Conservation (phyloP, 345 rosid species). For the Bretschneidera sinensis region DNA sequence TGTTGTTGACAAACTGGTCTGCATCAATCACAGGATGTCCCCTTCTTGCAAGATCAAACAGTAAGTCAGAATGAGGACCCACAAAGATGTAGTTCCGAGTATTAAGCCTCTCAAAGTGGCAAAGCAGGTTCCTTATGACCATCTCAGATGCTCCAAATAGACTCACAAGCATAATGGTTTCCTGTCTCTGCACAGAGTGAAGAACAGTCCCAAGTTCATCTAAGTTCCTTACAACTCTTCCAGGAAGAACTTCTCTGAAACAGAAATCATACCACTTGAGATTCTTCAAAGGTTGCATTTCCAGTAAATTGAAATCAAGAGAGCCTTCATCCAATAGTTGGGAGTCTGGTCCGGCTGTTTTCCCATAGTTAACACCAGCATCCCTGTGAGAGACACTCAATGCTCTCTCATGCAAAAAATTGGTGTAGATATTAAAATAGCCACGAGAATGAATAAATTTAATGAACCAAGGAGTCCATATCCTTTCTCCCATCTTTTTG, state of each 20-base stretch:
- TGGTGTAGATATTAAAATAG: slow-evolving; percentile 83
- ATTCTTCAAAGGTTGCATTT: slow-evolving; percentile 50
- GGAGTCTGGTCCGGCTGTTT: slow-evolving; percentile 88
- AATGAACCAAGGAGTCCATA: slow-evolving; percentile 99
- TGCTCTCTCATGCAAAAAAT: slow-evolving; percentile 60
- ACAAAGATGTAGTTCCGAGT: slow-evolving; percentile 52
- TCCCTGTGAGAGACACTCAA: slow-evolving; percentile 92
- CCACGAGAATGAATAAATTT: slow-evolving; percentile 73
- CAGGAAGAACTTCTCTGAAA: slow-evolving; percentile 75
- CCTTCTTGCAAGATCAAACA: slow-evolving; percentile 78
- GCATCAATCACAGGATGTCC: slow-evolving; percentile 79
- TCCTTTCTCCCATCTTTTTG: slow-evolving; percentile 80
- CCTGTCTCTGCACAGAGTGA: slow-evolving; percentile 53
- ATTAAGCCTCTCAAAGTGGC: slow-evolving; percentile 76
- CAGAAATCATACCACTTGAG: slow-evolving; percentile 96
- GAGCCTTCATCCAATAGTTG: slow-evolving; percentile 48
- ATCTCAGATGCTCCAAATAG: slow-evolving; percentile 45
- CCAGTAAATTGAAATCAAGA: slow-evolving; percentile 33
- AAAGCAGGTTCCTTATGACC: slow-evolving; percentile 61
- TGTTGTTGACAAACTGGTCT: slow-evolving; percentile 36
- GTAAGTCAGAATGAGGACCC: slow-evolving; percentile 52
- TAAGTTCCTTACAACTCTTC: slow-evolving; percentile 57
- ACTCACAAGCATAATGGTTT: slow-evolving; percentile 50
- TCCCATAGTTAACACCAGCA: slow-evolving; percentile 86
- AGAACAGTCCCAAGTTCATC: slow-evolving; percentile 63